Evolutionary conservation across 176 grass and related monocot genomes (phyloP).

Genomic region (Oryza coarctata): DNA sequence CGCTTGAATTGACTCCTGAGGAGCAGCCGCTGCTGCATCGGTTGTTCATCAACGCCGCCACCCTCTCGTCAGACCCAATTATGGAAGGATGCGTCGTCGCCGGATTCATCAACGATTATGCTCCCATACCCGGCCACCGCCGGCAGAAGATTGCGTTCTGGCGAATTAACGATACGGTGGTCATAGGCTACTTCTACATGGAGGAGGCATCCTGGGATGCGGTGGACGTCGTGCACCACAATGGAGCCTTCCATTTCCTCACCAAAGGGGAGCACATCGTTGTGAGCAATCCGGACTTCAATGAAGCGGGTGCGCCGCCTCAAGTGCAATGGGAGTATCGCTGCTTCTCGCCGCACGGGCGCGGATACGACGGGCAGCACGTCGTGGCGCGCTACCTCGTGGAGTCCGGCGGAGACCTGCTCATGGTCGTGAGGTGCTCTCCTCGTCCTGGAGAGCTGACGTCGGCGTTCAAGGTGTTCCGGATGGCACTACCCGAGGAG

Average conservation of each 20-base stretch:
- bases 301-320: background rate
- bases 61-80: background rate
- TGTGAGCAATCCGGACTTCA: background rate
- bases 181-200: no score
- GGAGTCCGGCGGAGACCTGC: background rate
- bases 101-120: background rate
- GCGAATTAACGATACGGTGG: background rate
- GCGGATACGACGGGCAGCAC: background rate
- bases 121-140: background rate
- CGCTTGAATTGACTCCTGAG: no score
- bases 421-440: background rate
- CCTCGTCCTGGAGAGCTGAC: background rate
- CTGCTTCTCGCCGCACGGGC: background rate
- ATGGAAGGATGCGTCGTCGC: background rate
- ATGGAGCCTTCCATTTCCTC: background rate
- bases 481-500: background rate
- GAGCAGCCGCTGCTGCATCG: no score
- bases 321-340: background rate
- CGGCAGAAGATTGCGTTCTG: background rate
- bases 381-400: background rate
- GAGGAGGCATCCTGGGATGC: no score
- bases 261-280: background rate
- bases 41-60: background rate
- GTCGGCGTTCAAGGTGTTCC: background rate
- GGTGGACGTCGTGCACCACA: background rate